Conservation (phyloP, 805 yeast genomes). For the Teunomyces atbi region DNA sequence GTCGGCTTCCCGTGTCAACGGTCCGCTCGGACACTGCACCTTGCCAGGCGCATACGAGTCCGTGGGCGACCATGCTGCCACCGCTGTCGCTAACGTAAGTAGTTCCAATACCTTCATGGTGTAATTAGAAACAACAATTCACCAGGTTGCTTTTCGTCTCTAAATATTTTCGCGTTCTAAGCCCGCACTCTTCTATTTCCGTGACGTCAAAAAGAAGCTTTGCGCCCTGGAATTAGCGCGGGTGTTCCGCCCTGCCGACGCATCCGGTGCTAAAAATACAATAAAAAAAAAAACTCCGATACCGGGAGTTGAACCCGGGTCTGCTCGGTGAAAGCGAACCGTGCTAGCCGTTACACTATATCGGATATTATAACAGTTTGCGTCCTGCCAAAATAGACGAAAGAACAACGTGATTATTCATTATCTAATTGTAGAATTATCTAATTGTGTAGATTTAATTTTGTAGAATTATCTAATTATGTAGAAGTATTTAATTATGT, state of each 20-base stretch:
- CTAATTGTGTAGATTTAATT: no score
- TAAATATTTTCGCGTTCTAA: no score
- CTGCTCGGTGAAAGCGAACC: constrained; percentile 84
- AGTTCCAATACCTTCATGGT: not conserved
- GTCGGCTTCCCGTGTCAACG: constrained; percentile 46
- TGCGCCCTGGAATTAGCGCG: no score
- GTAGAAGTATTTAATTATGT: no score
- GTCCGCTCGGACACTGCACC: constrained; percentile 49
- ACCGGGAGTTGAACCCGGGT: constrained; percentile 89
- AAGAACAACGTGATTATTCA: no score
- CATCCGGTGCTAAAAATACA: not conserved
- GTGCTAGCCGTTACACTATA: constrained; percentile 82
- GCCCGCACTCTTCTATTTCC: not conserved
- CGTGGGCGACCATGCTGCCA: constrained; percentile 22
- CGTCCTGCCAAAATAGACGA: no score
- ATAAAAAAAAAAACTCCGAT: constrained; percentile 51
- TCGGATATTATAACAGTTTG: constrained; percentile 57
- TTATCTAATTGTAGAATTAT: no score
- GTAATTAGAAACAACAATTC: not conserved
- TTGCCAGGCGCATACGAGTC: constrained; percentile 61
- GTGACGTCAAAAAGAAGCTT: not conserved
- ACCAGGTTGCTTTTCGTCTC: not conserved
- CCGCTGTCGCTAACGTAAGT: constrained; percentile 1
- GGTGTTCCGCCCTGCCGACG: not conserved
- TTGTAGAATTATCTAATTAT: no score